Evolutionary conservation across 441 rosid species (phyloP), one percentile per base, ranked within the genome.

Genomic region (Hura crepitans): DNA sequence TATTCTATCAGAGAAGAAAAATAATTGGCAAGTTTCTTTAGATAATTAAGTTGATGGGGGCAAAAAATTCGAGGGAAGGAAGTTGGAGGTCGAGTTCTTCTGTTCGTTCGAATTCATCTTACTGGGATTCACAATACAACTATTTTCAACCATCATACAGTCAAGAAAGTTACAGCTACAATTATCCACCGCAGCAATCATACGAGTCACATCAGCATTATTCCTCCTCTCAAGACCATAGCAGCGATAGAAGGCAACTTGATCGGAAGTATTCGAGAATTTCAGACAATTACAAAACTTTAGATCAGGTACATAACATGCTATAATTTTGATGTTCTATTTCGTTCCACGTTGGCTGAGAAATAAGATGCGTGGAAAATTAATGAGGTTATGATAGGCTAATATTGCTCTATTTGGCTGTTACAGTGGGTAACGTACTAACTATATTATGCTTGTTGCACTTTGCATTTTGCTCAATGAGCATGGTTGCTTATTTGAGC

Each of bases 221-320:
- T 81, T 74, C 88, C 3, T 76, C 88, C 71, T 45, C 80, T 54
- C 59, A 68, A 54, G 37, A 37, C n/a, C 45, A 17, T 25, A 54
- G 15, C 31, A 14, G 69, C 35, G 78, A 79, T 68, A 80, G 69
- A 69, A 90, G 79, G 84, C 85, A 56, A 69, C 81, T 86, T 70
- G 97, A 95, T 11, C 79, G 91, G 56, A 90, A 79, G 83, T 92
- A 78, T 69, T 95, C 98, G 0, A 86, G 80, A 71, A 89, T 95
- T 75, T 85, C 97, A 5, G 99, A 95, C 76, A 69, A 88, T 72
- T 95, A 84, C 86, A 86, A 77, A 63, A 87, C 99, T 53, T 83
- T 95, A 70, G 93, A 87, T 6, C 89, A 95, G 95, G 99, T 95
- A 75, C 71, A 23, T 66, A 11, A 33, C 46, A 13, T 69, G 14